phyloP scores from a whole-genome alignment of 192 early-diverging fungal species.

The Phlyctochytrium planicorne region DNA sequence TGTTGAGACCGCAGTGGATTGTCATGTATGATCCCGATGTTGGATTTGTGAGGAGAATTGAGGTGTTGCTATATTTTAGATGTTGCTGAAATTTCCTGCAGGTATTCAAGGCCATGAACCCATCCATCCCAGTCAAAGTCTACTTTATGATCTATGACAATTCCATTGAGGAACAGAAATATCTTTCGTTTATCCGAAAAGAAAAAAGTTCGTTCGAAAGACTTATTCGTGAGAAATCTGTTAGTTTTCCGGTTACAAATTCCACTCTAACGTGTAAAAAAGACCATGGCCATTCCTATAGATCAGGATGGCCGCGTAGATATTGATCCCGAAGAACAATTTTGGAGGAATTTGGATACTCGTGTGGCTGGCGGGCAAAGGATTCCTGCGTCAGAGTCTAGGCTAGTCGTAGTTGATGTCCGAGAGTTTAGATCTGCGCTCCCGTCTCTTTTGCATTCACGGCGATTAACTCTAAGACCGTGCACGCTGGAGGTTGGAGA shows the following conservation, averaged over 20 bases:
- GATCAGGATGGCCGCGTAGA: slow-evolving; percentile 54
- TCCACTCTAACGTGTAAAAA: slow-evolving; percentile 1
- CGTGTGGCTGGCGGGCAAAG: slow-evolving; percentile 64
- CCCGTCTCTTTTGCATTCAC: slow-evolving; percentile 80
- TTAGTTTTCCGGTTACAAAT: slow-evolving; percentile 25
- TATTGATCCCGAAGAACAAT: slow-evolving; percentile 44
- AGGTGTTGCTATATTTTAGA: slow-evolving; percentile 48
- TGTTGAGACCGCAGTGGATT: slow-evolving; percentile 72
- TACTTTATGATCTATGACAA: slow-evolving; percentile 95
- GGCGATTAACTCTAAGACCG: slow-evolving; percentile 71
- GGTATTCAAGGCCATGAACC: slow-evolving; percentile 61
- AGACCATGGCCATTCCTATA: slow-evolving; percentile 81
- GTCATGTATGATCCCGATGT: slow-evolving; percentile 91
- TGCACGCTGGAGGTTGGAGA: slow-evolving; percentile 91
- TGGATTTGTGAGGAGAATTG: slow-evolving; percentile 83
- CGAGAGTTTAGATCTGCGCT: slow-evolving; percentile 91
- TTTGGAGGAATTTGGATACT: slow-evolving; percentile 56
- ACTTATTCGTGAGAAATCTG: slow-evolving; percentile 84
- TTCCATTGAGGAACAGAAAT: slow-evolving; percentile 92
- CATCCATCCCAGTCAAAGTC: slow-evolving; percentile 61
- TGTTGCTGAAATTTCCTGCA: slow-evolving; percentile 17
- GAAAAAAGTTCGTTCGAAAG: slow-evolving; percentile 95
- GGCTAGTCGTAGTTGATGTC: slow-evolving; percentile 77
- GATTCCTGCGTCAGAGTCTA: slow-evolving; percentile 12
- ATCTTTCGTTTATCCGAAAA: slow-evolving; percentile 75